Conservation (phyloP, 306 rosid species). For the Ormosia semicastrata region DNA sequence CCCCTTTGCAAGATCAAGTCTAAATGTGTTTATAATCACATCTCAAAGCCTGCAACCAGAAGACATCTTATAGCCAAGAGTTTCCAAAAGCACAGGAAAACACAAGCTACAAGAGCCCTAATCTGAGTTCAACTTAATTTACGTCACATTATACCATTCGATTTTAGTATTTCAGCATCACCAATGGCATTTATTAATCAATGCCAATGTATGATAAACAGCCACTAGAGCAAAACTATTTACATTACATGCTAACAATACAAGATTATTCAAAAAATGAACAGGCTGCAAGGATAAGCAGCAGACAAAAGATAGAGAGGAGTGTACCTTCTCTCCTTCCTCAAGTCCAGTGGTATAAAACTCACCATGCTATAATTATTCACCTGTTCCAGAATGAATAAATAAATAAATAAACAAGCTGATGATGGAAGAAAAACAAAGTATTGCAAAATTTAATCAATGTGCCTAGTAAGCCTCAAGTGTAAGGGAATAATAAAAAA, state of each 20-base stretch:
- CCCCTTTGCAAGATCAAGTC: not conserved
- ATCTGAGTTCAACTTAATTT: not conserved
- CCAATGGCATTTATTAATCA: not conserved
- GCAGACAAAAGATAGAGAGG: not conserved
- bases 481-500: not conserved
- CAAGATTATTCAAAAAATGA: not conserved
- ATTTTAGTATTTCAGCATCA: not conserved
- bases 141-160: not conserved
- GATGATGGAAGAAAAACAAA: not conserved
- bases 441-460: not conserved
- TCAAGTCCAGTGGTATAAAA: constrained; percentile 83
- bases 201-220: not conserved
- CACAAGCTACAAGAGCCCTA: not conserved
- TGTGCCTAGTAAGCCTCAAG: not conserved
- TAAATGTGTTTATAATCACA: not conserved
- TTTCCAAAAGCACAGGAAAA: not conserved
- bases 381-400: constrained; percentile 44
- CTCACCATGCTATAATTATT: constrained; percentile 71
- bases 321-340: constrained; percentile 76
- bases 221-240: not conserved
- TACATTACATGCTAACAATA: not conserved
- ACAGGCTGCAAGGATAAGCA: not conserved
- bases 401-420: not conserved
- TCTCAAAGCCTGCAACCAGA: not conserved
- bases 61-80: not conserved